Percentiles rank a stretch among this genome's conserved stretches.
These are phyloP conservation scores for Dacryopinax spathularia DNA, from an alignment of 768 basidiomycete species.

Conservation along the genomic window DNA sequence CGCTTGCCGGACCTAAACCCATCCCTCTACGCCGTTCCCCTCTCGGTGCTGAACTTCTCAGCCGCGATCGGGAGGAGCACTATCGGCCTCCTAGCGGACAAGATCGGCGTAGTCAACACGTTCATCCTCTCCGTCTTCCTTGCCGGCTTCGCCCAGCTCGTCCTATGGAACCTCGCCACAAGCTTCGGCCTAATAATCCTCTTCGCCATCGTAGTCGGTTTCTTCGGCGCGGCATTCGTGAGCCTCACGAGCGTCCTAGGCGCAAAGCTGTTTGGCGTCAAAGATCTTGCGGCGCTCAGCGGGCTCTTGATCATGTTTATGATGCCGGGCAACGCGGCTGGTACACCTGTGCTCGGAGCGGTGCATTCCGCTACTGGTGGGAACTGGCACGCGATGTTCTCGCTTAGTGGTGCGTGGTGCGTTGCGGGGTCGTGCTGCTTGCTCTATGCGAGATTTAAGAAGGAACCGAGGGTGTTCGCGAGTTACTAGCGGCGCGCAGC, in stretches of 20 bases:
- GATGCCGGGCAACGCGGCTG: background rate
- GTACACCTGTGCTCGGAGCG: background rate
- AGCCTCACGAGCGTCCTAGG: background rate
- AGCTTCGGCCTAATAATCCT: slow-evolving; percentile 23
- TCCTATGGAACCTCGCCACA: slow-evolving; percentile 29
- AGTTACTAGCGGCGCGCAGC: background rate
- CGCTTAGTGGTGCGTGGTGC: background rate
- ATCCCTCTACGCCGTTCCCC: slow-evolving; percentile 12
- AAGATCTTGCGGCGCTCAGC: background rate
- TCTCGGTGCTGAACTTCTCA: slow-evolving; percentile 18
- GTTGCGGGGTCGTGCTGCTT: background rate
- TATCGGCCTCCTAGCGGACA: slow-evolving; percentile 28
- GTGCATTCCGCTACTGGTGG: background rate
- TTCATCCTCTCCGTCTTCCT: slow-evolving; percentile 25
- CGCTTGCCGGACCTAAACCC: slow-evolving; percentile 13
- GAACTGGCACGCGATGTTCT: background rate
- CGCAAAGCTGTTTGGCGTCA: background rate
- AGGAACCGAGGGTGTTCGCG: background rate
- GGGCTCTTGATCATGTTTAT: background rate
- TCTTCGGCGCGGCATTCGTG: slow-evolving; percentile 18
- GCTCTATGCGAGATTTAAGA: background rate
- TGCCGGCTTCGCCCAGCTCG: slow-evolving; percentile 26
- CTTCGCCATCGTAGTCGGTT: slow-evolving; percentile 24
- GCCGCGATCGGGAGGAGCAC: slow-evolving; percentile 22
- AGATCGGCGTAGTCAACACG: slow-evolving; percentile 29